These are phyloP conservation scores for Ophidiomyces ophidiicola DNA, from an alignment of 2,329 filamentous ascomycete genomes.

Conservation along the genomic window DNA sequence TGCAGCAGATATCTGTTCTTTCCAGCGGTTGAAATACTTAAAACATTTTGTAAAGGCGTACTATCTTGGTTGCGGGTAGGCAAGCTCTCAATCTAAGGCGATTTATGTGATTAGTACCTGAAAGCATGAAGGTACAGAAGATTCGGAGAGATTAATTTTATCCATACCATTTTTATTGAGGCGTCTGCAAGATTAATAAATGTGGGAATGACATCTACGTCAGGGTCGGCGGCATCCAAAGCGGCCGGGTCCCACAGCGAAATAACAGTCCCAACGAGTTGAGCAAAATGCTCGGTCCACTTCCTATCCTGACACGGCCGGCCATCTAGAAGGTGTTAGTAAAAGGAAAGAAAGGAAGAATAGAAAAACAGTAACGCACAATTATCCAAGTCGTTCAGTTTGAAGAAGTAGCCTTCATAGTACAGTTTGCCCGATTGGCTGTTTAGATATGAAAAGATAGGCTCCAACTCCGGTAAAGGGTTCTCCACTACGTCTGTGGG, in stretches of 20 bases:
- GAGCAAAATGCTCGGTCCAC: conserved; percentile 95
- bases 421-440: conserved; percentile 94
- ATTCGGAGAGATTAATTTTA: conserved; percentile 13
- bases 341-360: conserved; percentile 5
- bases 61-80: conserved; percentile 69
- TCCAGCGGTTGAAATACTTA: conserved; percentile 89
- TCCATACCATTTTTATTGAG: conserved; percentile 83
- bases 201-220: conserved; percentile 73
- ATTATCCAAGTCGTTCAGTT: conserved; percentile 85
- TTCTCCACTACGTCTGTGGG: neutral
- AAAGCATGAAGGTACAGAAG: neutral
- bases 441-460: conserved; percentile 87
- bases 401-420: conserved; percentile 94
- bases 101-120: conserved; percentile 23
- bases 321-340: conserved; percentile 52
- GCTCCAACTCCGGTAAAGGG: conserved; percentile 68
- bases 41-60: conserved; percentile 79
- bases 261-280: conserved; percentile 86
- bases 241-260: conserved; percentile 93
- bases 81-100: conserved; percentile 80
- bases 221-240: conserved; percentile 72
- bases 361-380: conserved; percentile 48
- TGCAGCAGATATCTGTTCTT: conserved; percentile 91
- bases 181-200: conserved; percentile 97
- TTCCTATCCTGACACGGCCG: conserved; percentile 72